phyloP scores from a whole-genome alignment of 1,284 basidiomycete genomes.

The Fomitopsis schrenkii region DNA sequence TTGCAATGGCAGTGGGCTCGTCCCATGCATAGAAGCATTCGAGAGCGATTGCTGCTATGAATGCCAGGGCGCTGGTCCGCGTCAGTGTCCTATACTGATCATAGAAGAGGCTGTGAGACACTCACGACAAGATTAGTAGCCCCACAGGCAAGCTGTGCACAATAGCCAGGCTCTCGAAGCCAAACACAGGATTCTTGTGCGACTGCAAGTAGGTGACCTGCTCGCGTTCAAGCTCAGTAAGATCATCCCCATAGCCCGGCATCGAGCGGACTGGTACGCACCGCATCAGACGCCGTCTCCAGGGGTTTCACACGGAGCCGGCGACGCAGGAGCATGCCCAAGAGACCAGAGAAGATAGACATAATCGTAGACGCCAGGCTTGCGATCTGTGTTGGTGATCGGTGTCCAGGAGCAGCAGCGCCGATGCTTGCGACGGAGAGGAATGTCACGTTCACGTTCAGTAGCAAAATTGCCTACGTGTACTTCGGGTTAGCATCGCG shows the following conservation, averaged over 20 bases:
- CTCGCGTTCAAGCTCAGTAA: too few species aligned
- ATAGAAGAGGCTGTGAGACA: not conserved
- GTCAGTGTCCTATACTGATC: not conserved
- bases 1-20: not conserved
- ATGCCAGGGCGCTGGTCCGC: constrained; percentile 10
- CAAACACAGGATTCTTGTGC: constrained; percentile 20
- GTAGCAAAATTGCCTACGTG: constrained; percentile 36
- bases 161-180: constrained; percentile 33
- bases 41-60: constrained; percentile 13
- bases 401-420: constrained; percentile 7
- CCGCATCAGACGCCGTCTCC: constrained; percentile 32
- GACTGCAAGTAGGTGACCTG: constrained; percentile 21
- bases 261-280: constrained; percentile 16
- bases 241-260: too few species aligned
- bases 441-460: constrained; percentile 41
- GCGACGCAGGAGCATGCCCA: constrained; percentile 41
- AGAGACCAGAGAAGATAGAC: constrained; percentile 43
- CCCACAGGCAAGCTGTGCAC: constrained; percentile 33
- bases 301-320: constrained; percentile 35
- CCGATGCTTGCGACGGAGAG: constrained; percentile 40
- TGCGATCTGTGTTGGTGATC: constrained; percentile 36
- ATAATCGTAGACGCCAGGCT: constrained; percentile 42
- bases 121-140: constrained; percentile 38
- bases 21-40: constrained; percentile 11
- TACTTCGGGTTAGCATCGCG: not conserved